These are phyloP conservation scores for Trypanosoma conorhini DNA, from an alignment of 208 protist genomes.

Conservation along the genomic window DNA sequence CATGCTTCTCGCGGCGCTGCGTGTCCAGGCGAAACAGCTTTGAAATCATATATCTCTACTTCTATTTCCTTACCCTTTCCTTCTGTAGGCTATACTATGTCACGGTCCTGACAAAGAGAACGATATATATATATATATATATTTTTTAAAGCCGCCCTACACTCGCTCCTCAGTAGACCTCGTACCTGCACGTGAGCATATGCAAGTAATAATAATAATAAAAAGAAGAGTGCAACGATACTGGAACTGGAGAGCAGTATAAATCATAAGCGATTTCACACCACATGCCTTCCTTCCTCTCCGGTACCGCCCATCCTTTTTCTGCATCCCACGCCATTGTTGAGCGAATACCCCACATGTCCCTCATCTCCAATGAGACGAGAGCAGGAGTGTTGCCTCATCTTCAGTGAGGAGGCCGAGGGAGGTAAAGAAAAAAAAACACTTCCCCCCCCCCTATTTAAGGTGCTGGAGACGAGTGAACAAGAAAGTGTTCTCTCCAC, in stretches of 20 bases:
- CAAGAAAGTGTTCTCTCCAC: too few species aligned
- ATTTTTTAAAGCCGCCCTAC: too few species aligned
- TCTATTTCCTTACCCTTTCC: background rate
- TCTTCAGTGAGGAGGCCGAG: background rate
- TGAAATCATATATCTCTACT: constrained; percentile 28
- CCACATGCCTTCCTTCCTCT: background rate
- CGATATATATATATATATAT: background rate
- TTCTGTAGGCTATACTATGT: background rate
- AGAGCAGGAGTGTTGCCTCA: background rate
- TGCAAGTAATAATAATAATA: background rate
- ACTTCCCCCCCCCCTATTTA: too few species aligned
- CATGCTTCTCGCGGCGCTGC: constrained; percentile 15
- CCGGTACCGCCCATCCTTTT: background rate
- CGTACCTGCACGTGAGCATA: background rate
- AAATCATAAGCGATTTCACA: background rate
- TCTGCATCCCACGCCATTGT: background rate
- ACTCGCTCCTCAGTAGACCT: background rate
- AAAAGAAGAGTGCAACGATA: background rate
- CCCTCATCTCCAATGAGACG: background rate
- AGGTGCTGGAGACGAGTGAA: too few species aligned
- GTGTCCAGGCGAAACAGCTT: constrained; percentile 27
- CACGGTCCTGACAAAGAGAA: background rate
- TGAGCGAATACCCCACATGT: background rate
- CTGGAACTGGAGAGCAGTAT: background rate
- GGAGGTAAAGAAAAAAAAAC: background rate